Conservation (phyloP, 1,139 yeast species). For the Geotrichum aggregatum region DNA sequence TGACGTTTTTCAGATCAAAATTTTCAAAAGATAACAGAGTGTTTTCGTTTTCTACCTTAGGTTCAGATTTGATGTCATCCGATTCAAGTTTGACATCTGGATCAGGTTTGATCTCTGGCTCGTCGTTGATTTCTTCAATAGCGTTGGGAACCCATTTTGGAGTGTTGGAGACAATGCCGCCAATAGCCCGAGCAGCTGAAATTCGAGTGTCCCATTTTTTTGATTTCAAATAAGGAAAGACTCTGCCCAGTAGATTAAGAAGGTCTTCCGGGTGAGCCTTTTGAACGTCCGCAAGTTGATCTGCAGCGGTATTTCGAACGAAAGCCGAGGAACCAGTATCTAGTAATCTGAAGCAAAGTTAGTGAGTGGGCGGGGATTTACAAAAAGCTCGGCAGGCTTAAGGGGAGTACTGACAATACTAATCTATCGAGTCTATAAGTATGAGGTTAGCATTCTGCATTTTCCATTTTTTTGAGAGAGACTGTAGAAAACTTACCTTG, state of each 20-base stretch:
- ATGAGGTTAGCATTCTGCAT: slow-evolving; percentile 5
- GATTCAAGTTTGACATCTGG: slow-evolving; percentile 24
- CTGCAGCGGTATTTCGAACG: slow-evolving; percentile 95
- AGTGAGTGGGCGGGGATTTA: neutral
- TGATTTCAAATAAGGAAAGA: slow-evolving; percentile 80
- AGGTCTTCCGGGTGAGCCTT: slow-evolving; percentile 93
- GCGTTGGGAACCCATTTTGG: slow-evolving; percentile 80
- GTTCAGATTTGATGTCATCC: slow-evolving; percentile 23
- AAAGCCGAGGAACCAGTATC: slow-evolving; percentile 95
- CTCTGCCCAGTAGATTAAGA: slow-evolving; percentile 75
- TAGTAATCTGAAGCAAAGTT: slow-evolving; percentile 41
- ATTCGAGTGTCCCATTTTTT: slow-evolving; percentile 94
- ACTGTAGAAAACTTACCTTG: slow-evolving; percentile 13
- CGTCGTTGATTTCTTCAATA: slow-evolving; percentile 28
- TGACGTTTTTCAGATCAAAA: slow-evolving; percentile 61
- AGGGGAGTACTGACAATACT: slow-evolving; percentile 34
- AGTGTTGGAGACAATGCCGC: slow-evolving; percentile 82
- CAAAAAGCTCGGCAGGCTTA: neutral
- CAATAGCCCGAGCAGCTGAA: slow-evolving; percentile 92
- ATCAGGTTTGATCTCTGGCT: slow-evolving; percentile 23
- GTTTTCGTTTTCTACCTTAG: slow-evolving; percentile 33
- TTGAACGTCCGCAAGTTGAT: slow-evolving; percentile 90
- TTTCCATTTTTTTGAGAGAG: neutral
- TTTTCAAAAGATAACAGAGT: slow-evolving; percentile 54
- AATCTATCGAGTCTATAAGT: slow-evolving; percentile 39